Percentiles rank a stretch among this genome's conserved stretches.
Conservation (phyloP, 495 filamentous ascomycete genomes). For the Articulospora tetracladia region DNA sequence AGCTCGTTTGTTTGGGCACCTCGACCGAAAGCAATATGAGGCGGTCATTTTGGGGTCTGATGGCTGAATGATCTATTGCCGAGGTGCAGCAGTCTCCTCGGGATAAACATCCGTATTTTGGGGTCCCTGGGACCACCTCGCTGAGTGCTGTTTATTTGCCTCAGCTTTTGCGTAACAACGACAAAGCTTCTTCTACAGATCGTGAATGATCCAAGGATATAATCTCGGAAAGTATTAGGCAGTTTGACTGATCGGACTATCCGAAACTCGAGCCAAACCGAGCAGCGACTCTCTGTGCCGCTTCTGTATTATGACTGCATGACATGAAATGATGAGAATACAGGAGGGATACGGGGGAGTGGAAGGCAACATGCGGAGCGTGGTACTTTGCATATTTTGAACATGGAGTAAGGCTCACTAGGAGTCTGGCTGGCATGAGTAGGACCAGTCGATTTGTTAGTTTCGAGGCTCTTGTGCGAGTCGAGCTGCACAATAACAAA, state of each 20-base stretch:
- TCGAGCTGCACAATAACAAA: no score
- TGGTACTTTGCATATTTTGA: not conserved
- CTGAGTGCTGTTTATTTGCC: no score
- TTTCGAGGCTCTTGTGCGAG: not conserved
- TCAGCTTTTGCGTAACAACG: no score
- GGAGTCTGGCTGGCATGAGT: not conserved
- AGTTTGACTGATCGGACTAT: not conserved
- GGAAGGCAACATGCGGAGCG: not conserved
- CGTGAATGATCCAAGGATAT: not conserved
- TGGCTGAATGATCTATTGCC: not conserved
- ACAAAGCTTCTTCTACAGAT: not conserved
- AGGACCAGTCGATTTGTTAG: not conserved
- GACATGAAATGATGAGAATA: not conserved
- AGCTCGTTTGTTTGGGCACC: slow-evolving; percentile 19
- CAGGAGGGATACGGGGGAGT: not conserved
- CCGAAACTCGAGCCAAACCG: not conserved
- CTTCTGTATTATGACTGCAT: not conserved
- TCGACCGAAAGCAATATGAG: slow-evolving; percentile 20
- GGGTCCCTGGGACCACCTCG: not conserved
- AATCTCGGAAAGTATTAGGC: no score
- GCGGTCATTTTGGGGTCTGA: slow-evolving; percentile 19
- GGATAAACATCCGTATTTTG: not conserved
- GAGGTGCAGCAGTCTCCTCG: not conserved
- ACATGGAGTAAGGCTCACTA: not conserved
- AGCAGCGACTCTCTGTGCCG: not conserved